Evolutionary conservation across 129 eudicot genomes (phyloP), one percentile per base, ranked within the genome.

Genomic region (Flaveria linearis): DNA sequence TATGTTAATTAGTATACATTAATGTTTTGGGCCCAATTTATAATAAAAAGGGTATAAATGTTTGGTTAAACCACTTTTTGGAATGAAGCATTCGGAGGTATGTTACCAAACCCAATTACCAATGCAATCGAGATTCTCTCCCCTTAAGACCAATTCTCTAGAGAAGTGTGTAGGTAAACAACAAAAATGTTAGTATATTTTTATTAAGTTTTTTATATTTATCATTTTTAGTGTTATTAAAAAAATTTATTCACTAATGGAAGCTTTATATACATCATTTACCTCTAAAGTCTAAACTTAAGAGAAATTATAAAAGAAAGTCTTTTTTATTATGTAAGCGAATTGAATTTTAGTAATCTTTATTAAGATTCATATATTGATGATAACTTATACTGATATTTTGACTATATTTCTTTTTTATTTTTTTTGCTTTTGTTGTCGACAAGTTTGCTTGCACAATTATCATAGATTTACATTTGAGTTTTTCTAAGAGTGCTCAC

Each of bases 31-130:
- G 43, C 55, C 53, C 41, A 50, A 47, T 45, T 60, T 63, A 18
- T 76, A 20, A 70, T 72, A 79, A 68, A 45, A 80, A 66, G 71
- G 68, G 75, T 73, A 43, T 73, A 73, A 65, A 65, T 53, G 83
- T 80, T 73, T 67, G 83, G 83, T 80, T 80, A 73, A 80, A 80
- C 83, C 60, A 80, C 79, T 73, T 42, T 66, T 80, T 80, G 83
- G 83, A 80, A 66, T 66, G 79, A 73, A 73, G 83, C 64, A 26
- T 73, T 53, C 51, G 69, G 79, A 80, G 49, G 75, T 73, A 26
- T 80, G 69, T 73, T 56, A 53, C 79, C 79, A 66, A 80, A 57
- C 68, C 83, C 63, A 63, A 30, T 30, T 66, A 72, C 60, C 56
- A 30, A 57, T n/a, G 71, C 51, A 46, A 72, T 65, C 43, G 23